These are phyloP conservation scores for Pseudogymnoascus destructans DNA, from an alignment of 2,329 filamentous ascomycete species.

Conservation along the genomic window DNA sequence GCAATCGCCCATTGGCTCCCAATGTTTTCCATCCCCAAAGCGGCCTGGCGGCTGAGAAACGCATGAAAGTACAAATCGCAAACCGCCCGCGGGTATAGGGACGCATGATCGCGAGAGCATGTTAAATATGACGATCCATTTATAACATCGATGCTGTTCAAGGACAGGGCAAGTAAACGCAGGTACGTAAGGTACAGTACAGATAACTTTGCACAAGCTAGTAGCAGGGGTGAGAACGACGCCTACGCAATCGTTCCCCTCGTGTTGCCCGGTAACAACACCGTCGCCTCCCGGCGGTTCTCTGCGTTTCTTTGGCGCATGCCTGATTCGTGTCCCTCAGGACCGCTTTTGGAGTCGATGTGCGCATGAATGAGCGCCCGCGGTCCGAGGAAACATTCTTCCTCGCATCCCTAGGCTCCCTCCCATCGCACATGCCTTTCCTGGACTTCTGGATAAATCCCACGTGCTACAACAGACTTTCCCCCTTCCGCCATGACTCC, in stretches of 20 bases:
- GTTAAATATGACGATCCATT: constrained; percentile 6
- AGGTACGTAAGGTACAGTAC: constrained; percentile 3
- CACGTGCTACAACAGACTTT: not conserved
- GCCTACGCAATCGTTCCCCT: not conserved
- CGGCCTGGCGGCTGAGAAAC: not conserved
- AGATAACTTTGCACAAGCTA: not conserved
- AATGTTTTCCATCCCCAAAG: not conserved
- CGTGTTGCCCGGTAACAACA: not conserved
- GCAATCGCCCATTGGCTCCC: not conserved
- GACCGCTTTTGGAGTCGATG: not conserved
- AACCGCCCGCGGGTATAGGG: not conserved
- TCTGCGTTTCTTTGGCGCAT: not conserved
- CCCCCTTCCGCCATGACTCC: not conserved
- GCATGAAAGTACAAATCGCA: constrained; percentile 5
- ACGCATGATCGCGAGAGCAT: constrained; percentile 4
- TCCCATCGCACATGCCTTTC: not conserved
- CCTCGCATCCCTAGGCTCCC: not conserved
- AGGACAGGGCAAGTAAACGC: constrained; percentile 3
- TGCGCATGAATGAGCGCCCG: not conserved
- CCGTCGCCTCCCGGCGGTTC: not conserved
- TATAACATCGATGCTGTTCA: constrained; percentile 2
- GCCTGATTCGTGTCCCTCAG: not conserved
- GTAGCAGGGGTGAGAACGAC: not conserved
- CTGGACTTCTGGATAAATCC: not conserved
- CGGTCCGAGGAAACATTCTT: constrained; percentile 4